Conservation (phyloP, 2,329 filamentous ascomycete species). For the Talaromyces sp. region DNA sequence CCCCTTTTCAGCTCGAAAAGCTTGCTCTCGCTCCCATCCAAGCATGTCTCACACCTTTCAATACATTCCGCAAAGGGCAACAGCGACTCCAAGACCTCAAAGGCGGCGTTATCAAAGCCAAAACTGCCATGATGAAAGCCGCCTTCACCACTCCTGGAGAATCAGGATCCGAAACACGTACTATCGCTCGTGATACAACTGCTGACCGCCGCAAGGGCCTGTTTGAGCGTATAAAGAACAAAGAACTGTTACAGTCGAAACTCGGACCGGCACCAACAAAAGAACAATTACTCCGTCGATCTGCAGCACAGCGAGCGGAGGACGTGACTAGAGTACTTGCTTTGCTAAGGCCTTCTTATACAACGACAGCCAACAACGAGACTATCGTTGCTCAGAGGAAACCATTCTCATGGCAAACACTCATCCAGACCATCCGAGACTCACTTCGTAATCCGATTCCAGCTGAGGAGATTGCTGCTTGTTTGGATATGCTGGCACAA, state of each 20-base stretch:
- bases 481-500: slow-evolving; percentile 47
- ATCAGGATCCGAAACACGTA: slow-evolving; percentile 14
- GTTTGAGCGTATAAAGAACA: slow-evolving; percentile 71
- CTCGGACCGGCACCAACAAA: slow-evolving; percentile 46
- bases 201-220: slow-evolving; percentile 56
- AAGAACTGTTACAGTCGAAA: slow-evolving; percentile 55
- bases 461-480: slow-evolving; percentile 46
- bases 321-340: slow-evolving; percentile 66
- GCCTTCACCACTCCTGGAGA: slow-evolving; percentile 17
- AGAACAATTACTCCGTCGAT: slow-evolving; percentile 58
- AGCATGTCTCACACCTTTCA: slow-evolving; percentile 36
- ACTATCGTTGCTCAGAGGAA: slow-evolving; percentile 50
- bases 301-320: slow-evolving; percentile 64
- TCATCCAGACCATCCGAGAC: slow-evolving; percentile 65
- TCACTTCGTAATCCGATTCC: slow-evolving; percentile 56
- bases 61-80: slow-evolving; percentile 38
- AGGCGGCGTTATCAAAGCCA: slow-evolving; percentile 37
- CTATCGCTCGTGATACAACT: slow-evolving; percentile 29
- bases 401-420: slow-evolving; percentile 62
- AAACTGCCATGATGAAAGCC: slow-evolving; percentile 31
- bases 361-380: slow-evolving; percentile 31
- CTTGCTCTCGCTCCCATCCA: slow-evolving; percentile 36
- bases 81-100: slow-evolving; percentile 41
- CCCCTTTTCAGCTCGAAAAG: slow-evolving; percentile 30
- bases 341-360: slow-evolving; percentile 52